Base-by-base conservation (phyloP, 495 filamentous ascomycete species). In the Aspergillus hancockii region DNA sequence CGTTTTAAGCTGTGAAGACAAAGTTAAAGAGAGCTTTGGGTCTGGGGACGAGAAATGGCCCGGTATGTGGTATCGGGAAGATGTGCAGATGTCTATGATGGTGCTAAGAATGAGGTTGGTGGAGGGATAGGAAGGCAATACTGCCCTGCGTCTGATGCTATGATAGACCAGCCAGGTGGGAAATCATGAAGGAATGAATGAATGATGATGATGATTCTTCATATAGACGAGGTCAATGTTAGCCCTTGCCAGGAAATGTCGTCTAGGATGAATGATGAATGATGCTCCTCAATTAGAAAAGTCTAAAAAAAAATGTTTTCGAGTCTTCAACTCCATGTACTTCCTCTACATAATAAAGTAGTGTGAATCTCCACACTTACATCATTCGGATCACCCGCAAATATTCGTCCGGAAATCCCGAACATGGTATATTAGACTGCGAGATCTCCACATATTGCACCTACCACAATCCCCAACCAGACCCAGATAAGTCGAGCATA, bases 151-250 rank as follows among this genome's bases (percentile, higher is more conserved):
- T 43, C 52, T 46, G 49, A 16, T n/a, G 16, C 19, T 30, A 21
- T 3, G 41, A 13, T 18, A 25, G 25, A 46, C 9, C 22, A 46
- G 40, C 53, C 53, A 45, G 53, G 53, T 22, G 40, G 34, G 25
- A 55, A 31, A 23, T n/a, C 28, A 23, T 41, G 31, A 54, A 38
- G 32, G 22, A 21, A 23, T 40, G 22, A 40, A 54, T 54, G 32
- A 54, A 10, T 54, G 52, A 54, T 43, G 52, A 54, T 54, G 50
- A 38, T 16, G 50, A 36, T 40, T n/a, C 1, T 31, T 23, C 16
- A 30, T 49, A 13, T 49, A 8, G 46, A 16, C 38, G 32, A 41
- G 3, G 14, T n/a, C 38, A n/a, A 14, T 41, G 14, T 16, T 41
- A 41, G n/a, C 43, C 43, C 43, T 47, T 3, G 12, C 43, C 43